Conservation (phyloP, 2,329 filamentous ascomycete species). For the Cytospora leucostoma region DNA sequence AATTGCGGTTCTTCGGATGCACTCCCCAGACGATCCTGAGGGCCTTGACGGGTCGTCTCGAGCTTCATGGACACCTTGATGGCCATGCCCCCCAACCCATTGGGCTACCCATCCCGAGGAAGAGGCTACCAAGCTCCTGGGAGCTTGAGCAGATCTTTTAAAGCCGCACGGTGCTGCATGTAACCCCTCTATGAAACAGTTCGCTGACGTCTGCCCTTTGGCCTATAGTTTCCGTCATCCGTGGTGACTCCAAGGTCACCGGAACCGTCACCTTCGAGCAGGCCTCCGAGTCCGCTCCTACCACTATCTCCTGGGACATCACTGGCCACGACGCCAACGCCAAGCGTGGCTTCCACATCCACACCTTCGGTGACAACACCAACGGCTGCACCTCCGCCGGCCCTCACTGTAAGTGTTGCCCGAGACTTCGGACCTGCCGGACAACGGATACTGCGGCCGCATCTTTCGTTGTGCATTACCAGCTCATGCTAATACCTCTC, state of each 20-base stretch:
- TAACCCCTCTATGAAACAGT: background rate
- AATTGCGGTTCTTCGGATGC: background rate
- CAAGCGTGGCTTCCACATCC: constrained; percentile 97
- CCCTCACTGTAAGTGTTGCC: constrained; percentile 78
- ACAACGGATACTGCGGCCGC: background rate
- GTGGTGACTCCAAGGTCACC: constrained; percentile 94
- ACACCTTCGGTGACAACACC: constrained; percentile 99
- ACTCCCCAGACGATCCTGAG: constrained; percentile 23
- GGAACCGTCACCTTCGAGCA: constrained; percentile 97
- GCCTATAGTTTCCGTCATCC: constrained; percentile 83
- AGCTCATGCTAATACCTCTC: constrained; percentile 21
- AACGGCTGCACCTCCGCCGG: constrained; percentile 99
- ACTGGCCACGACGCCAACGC: constrained; percentile 90
- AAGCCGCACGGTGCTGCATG: background rate
- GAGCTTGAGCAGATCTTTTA: background rate
- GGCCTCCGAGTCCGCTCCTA: constrained; percentile 75
- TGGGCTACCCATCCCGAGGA: constrained; percentile 6
- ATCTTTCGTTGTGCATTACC: no score
- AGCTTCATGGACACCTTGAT: constrained; percentile 32
- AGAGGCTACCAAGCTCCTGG: background rate
- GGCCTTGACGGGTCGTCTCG: constrained; percentile 48
- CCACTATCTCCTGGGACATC: constrained; percentile 91
- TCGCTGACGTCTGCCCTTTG: constrained; percentile 18
- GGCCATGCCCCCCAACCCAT: constrained; percentile 28
- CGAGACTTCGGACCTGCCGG: constrained; percentile 1